Evolutionary conservation across 2,329 filamentous ascomycete species (phyloP).

Genomic region (Juglanconis juglandina): DNA sequence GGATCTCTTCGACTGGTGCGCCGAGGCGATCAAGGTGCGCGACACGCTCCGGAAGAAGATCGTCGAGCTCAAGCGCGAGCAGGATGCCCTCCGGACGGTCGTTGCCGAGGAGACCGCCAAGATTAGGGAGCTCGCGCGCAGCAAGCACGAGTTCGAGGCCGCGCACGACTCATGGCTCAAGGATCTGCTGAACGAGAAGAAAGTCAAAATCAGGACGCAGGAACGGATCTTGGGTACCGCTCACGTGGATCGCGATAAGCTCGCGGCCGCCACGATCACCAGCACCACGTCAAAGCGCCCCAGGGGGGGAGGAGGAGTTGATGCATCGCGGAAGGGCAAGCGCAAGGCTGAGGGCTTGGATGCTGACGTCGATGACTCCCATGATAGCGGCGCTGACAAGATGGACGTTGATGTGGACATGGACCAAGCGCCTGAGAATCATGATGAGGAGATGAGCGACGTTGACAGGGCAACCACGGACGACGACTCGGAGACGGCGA

Average conservation of each 20-base stretch:
- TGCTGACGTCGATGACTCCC: not conserved
- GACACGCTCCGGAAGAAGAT: constrained; percentile 42
- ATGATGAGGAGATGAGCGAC: constrained; percentile 1
- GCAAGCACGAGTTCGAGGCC: constrained; percentile 65
- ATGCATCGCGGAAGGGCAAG: constrained; percentile 12
- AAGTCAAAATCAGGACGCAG: constrained; percentile 73
- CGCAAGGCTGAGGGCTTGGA: constrained; percentile 9
- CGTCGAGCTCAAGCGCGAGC: constrained; percentile 38
- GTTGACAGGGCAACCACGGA: constrained; percentile 7
- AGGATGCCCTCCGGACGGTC: constrained; percentile 49
- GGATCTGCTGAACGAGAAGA: constrained; percentile 72
- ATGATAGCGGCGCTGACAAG: not conserved
- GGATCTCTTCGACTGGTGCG: constrained; percentile 69
- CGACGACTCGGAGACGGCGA: constrained; percentile 10
- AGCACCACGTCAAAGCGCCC: not conserved
- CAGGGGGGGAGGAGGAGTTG: not conserved
- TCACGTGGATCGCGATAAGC: constrained; percentile 25
- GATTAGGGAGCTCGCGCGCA: constrained; percentile 61
- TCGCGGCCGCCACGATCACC: not conserved
- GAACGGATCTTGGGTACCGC: constrained; percentile 55
- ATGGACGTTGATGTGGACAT: constrained; percentile 12
- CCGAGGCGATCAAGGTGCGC: constrained; percentile 50
- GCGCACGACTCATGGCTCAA: constrained; percentile 67
- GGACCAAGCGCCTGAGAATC: not conserved
- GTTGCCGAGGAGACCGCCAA: constrained; percentile 59